Base-by-base conservation (phyloP, 208 protist genomes). In the Trypanosoma lewisi region DNA sequence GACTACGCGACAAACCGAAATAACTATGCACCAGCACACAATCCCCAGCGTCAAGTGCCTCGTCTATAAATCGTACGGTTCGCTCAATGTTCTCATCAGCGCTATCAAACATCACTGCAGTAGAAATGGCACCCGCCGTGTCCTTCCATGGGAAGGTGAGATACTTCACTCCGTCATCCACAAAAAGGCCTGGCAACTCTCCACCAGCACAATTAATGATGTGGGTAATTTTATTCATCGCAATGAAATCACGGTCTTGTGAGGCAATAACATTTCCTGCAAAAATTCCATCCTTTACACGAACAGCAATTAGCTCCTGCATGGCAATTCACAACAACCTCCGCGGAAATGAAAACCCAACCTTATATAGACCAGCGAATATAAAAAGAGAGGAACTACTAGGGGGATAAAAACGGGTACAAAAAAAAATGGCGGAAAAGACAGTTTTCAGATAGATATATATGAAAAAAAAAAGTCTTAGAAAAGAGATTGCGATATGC, bases 231-330 rank as follows among this genome's bases (percentile, higher is more conserved):
- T 97, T 97, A 66, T 97, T 97, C 74, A 96, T 88, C 11, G 67
- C 67, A 30, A 97, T 70, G 62, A 97, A 95, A 31, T 95, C 89
- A 47, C 85, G 80, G 49, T 97, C 91, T 50, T 88, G 83, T 11
- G 87, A 83, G 11, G 85, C 87, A 25, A 80, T 76, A 11, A 78
- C 67, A 67, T 97, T 97, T 45, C 93, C 93, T 4, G 84, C 86
- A 70, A 97, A 97, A 67, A 97, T 87, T 36, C 93, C 93, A 74
- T 97, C 93, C 61, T 96, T 96, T 51, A 97, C 87, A 17, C 89
- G 77, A 28, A 96, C 85, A 14, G 93, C 93, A 65, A 95, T 81
- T 27, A 95, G 73, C 6, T 94, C 83, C 51, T 82, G 69, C 58
- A 81, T 77, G 55, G 28, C 57, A 59, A 80, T 39, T 25, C 30